These are phyloP conservation scores for Nakaseomyces delphensis DNA, from an alignment of 1,139 yeast genomes.

Conservation along the genomic window DNA sequence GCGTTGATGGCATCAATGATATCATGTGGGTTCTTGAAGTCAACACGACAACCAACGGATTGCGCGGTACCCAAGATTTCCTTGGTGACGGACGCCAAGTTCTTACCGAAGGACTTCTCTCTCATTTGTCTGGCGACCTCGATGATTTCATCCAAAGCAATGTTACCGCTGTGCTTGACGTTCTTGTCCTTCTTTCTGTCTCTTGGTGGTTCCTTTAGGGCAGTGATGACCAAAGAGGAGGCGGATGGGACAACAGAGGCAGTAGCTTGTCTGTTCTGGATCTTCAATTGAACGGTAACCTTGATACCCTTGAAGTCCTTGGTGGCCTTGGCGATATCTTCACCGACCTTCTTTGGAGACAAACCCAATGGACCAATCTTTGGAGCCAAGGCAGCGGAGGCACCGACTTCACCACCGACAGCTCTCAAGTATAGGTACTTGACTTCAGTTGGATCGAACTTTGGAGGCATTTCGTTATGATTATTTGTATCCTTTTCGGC, in stretches of 20 bases:
- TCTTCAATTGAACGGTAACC: constrained; percentile 96
- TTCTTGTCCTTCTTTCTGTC: constrained; percentile 99
- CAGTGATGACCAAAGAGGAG: constrained; percentile 97
- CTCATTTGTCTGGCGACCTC: constrained; percentile 98
- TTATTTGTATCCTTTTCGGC: constrained; percentile 7
- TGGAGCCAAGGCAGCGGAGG: constrained; percentile 99
- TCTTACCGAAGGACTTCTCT: constrained; percentile 97
- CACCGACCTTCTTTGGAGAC: constrained; percentile 99
- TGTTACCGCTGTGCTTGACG: constrained; percentile 99
- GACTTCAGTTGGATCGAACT: constrained; percentile 98
- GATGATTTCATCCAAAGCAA: constrained; percentile 91
- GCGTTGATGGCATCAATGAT: constrained; percentile 95
- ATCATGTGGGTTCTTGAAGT: constrained; percentile 99
- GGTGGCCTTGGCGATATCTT: constrained; percentile 99
- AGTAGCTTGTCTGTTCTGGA: constrained; percentile 99
- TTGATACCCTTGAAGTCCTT: constrained; percentile 98
- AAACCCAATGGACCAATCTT: constrained; percentile 99
- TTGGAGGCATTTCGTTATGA: constrained; percentile 66
- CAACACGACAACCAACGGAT: constrained; percentile 98
- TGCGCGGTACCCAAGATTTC: constrained; percentile 99
- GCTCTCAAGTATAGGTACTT: constrained; percentile 99
- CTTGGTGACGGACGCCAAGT: constrained; percentile 91
- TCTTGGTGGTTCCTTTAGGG: constrained; percentile 99
- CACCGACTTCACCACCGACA: constrained; percentile 99
- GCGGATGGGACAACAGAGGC: constrained; percentile 99